Evolutionary conservation across 2,329 filamentous ascomycete species (phyloP), one percentile per base, ranked within the genome.

Genomic region (Fusarium palustre): DNA sequence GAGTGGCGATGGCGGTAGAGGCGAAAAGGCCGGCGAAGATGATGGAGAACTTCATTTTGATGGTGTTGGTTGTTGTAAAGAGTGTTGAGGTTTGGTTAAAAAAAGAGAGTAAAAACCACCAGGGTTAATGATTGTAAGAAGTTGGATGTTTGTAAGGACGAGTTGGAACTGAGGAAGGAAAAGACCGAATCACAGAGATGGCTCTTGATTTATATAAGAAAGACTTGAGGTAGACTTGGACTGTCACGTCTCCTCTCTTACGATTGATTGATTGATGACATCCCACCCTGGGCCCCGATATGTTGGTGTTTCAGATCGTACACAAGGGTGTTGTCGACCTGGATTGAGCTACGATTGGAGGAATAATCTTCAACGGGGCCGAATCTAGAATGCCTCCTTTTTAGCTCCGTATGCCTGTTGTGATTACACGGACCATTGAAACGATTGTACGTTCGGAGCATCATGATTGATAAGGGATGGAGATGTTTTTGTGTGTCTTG

Each of bases 21-120:
- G 71, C 71, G 55, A 72, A 59, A 25, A 73, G 52, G 56, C 69
- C 71, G 38, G 69, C 56, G 45, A 73, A 55, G 42, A 71, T 33
- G 53, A 69, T 54, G 49, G 71, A 73, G 61, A 72, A 74, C 71
- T 73, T 72, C 71, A 73, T 73, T 52, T 50, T 71, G 71, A 66
- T 36, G 24, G 18, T 42, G 36, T 53, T 48, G 5, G 11, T 46
- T 18, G 33, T 38, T 50, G 25, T 11, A 50, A 28, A 28, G 10
- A 42, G 30, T 31, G 33, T 39, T 22, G 33, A 25, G 56, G 16
- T 46, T 22, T 24, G 54, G 36, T 39, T 39, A 18, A 34, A 41
- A 48, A 71, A 73, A 59, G 62, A 72, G 61, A 65, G 66, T 57
- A 60, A 59, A 25, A 73, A 73, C 70, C 70, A 68, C 70, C 70